Base-by-base conservation (phyloP, 2,329 filamentous ascomycete species). In the Calonectria pseudoturangicola region DNA sequence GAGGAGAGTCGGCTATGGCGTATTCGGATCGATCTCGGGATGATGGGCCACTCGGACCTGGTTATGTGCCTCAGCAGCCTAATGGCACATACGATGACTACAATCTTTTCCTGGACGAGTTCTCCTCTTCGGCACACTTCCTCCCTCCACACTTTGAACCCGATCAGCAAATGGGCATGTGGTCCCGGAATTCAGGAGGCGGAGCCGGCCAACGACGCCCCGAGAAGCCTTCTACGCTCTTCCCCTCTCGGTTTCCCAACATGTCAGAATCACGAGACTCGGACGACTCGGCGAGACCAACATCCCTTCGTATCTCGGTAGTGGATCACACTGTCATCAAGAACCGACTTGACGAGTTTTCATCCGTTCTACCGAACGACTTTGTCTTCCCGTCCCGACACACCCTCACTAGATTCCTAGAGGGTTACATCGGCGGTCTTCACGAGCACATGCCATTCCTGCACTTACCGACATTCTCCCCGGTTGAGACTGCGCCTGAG, bases 341-440 rank as follows among this genome's bases (percentile, higher is more conserved):
- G 78, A 89, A 86, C 68, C 87, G 89, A n/a, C 82, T 93, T 0
- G 87, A 90, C 25, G 90, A 92, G 73, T 93, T 93, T 74, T 89
- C 90, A 0, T 86, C 88, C 0, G 88, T 92, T 5, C 81, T 93
- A 27, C 90, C 92, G 0, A 85, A 84, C 66, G 90, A 91, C 76
- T 94, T 94, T 75, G 88, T 91, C 3, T 89, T 94, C 63, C 93
- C 93, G 1, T 94, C 92, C 5, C 89, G 93, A 3, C 89, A 94
- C 75, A 93, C 93, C 0, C 81, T 94, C 33, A 92, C 91, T 3
- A 85, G 93, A 41, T 94, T 94, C 74, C 83, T 94, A 39, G 92
- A 93, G 71, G 92, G 92, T 1, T 95, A 94, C 77, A 89, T 94
- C 66, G 90, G 88, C 71, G 92, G 92, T 0, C 94, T 94, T 71